Base-by-base conservation (phyloP, 345 rosid species). In the Brassica nigra region DNA sequence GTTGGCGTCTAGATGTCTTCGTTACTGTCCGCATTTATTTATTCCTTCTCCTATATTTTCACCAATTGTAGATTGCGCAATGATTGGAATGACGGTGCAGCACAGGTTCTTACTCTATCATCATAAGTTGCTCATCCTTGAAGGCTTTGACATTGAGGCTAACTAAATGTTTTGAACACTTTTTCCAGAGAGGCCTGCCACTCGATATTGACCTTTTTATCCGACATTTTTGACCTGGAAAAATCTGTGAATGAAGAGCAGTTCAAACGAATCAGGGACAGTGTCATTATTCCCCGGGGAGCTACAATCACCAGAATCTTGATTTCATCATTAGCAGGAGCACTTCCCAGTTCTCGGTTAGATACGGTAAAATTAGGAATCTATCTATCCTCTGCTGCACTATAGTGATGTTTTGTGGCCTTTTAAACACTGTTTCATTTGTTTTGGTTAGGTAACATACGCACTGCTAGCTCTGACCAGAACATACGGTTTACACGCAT, bases 1-100 rank as follows among this genome's bases (percentile, higher is more conserved):
- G 71, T 84, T 95, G 82, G 99, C 99, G 58, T 95, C 97, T 20
- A 88, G 99, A 74, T 95, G 99, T 84, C 90, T 95, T 77, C 98
- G 97, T 42, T 95, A 95, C 83, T 95, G 98, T 73, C 97, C 97
- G 55, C 97, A 88, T 77, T 55, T 93, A 65, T 93, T 95, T 73
- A 85, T 95, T 74, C 93, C 95, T 36, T 90, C 99, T 71, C 82
- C 89, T 29, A 84, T 89, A 78, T 95, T 95, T 84, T 89, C 92
- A 49, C 73, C 87, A n/a, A 82, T 93, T 71, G 84, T 95, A 11
- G 95, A 95, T 87, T 93, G 98, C 67, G 80, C 97, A 9, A 84
- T 89, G 86, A 85, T 86, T 75, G 99, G 99, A 67, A 83, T 93
- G 80, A 95, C 98, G 44, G 94, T 95, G 61, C 98, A 92, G 77